Evolutionary conservation across 2,329 filamentous ascomycete species (phyloP).

Genomic region (Epichloe glyceriae): DNA sequence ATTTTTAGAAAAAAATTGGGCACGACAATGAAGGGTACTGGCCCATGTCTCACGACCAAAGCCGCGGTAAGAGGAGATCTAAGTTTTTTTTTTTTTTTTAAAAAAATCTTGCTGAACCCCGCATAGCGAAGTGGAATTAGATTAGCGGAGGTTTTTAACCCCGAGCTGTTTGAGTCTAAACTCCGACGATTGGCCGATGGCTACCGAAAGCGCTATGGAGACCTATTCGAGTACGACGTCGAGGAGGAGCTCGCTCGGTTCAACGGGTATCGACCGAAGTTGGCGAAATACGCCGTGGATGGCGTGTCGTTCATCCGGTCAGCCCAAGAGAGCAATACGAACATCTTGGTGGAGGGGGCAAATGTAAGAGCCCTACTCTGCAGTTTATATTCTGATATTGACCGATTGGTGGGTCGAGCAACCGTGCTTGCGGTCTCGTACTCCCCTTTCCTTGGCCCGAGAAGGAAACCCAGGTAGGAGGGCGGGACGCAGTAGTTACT

Average conservation of each 20-base stretch:
- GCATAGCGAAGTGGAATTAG: conserved; percentile 46
- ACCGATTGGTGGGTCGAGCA: conserved; percentile 7
- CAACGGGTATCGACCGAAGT: conserved; percentile 41
- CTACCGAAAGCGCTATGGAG: conserved; percentile 54
- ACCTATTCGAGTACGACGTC: conserved; percentile 50
- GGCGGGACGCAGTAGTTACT: not conserved
- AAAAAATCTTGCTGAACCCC: too few species aligned
- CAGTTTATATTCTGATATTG: too few species aligned
- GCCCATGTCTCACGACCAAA: too few species aligned
- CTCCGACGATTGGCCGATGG: conserved; percentile 46
- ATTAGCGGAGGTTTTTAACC: conserved; percentile 54
- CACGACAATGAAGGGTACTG: too few species aligned
- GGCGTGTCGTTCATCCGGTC: conserved; percentile 49
- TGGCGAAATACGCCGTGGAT: conserved; percentile 50
- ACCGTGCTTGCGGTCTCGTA: conserved; percentile 10
- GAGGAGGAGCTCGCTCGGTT: conserved; percentile 56
- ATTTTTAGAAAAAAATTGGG: too few species aligned
- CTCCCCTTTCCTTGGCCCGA: conserved; percentile 8
- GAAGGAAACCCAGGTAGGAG: not conserved
- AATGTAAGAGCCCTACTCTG: conserved; percentile 9
- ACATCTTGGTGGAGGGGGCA: conserved; percentile 57
- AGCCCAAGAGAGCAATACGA: conserved; percentile 44
- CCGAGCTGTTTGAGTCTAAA: conserved; percentile 51
- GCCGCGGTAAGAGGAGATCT: too few species aligned
- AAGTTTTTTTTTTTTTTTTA: too few species aligned